Evolutionary conservation across 1,284 basidiomycete species (phyloP).

Genomic region (Ceratobasidium papillatum): DNA sequence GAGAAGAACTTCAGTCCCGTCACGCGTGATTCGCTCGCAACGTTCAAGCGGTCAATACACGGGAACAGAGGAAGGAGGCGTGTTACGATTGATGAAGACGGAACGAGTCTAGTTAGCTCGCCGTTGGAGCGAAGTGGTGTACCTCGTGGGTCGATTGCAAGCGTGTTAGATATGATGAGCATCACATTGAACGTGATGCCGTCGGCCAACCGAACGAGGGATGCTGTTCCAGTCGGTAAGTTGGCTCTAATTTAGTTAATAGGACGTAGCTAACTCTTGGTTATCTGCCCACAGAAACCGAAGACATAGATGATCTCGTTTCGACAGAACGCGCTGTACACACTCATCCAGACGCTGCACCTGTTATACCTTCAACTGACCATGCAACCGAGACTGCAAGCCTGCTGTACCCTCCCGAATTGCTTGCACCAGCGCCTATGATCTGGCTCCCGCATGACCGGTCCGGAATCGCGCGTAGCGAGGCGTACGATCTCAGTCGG

Average conservation of each 20-base stretch:
- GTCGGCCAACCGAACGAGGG: slow-evolving; percentile 62
- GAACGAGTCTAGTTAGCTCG: slow-evolving; percentile 62
- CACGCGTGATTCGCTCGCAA: slow-evolving; percentile 65
- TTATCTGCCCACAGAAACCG: slow-evolving; percentile 61
- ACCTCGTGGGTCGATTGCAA: slow-evolving; percentile 72
- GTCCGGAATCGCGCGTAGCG: slow-evolving; percentile 72
- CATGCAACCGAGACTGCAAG: slow-evolving; percentile 77
- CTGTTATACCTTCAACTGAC: slow-evolving; percentile 73
- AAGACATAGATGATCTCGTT: slow-evolving; percentile 77
- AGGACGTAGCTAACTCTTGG: neutral
- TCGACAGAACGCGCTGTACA: slow-evolving; percentile 79
- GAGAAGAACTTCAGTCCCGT: slow-evolving; percentile 62
- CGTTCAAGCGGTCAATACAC: slow-evolving; percentile 53
- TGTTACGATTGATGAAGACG: slow-evolving; percentile 53
- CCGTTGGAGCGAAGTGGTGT: slow-evolving; percentile 54
- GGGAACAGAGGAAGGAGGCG: slow-evolving; percentile 44
- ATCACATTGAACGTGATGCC: slow-evolving; percentile 75
- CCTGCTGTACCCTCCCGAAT: slow-evolving; percentile 80
- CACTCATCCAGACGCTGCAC: slow-evolving; percentile 78
- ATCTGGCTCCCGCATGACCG: slow-evolving; percentile 83
- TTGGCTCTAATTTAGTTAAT: slow-evolving; percentile 40
- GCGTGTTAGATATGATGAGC: slow-evolving; percentile 82
- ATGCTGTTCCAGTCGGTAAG: slow-evolving; percentile 70
- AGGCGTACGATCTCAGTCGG: slow-evolving; percentile 73
- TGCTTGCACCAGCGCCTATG: slow-evolving; percentile 75